These are phyloP conservation scores for Trypanosoma caninum DNA, from an alignment of 208 protist species.

Conservation along the genomic window DNA sequence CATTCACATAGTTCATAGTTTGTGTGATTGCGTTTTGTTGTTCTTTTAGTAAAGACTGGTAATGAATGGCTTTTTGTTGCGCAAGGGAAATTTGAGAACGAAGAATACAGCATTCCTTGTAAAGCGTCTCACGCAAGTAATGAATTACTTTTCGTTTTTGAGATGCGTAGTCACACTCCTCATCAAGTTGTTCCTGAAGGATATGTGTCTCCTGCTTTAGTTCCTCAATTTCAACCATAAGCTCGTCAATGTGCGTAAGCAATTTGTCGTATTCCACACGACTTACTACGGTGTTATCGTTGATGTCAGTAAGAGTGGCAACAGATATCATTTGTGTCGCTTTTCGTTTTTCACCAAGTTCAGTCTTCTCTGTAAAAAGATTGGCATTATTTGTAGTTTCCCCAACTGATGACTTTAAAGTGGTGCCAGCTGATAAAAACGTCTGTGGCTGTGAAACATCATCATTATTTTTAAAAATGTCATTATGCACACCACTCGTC, in stretches of 20 bases:
- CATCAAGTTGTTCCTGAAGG: constrained; percentile 41
- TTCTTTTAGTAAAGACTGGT: constrained; percentile 26
- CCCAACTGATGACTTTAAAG: no score
- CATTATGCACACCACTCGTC: no score
- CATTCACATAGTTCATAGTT: constrained; percentile 3
- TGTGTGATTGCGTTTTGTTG: constrained; percentile 21
- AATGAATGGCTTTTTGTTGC: constrained; percentile 26
- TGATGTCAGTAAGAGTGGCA: constrained; percentile 72
- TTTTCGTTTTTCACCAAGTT: no score
- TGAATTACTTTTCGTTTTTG: constrained; percentile 57
- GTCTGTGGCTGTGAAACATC: no score
- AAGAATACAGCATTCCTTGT: constrained; percentile 76
- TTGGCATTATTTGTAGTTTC: no score
- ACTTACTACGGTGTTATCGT: constrained; percentile 40
- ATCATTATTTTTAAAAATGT: no score
- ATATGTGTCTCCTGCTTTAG: constrained; percentile 24
- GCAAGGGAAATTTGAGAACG: constrained; percentile 68
- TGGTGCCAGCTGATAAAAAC: no score
- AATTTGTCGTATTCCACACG: constrained; percentile 47
- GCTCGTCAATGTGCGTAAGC: constrained; percentile 22
- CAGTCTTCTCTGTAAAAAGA: constrained; percentile 10
- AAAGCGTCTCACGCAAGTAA: constrained; percentile 80
- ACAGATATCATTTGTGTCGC: constrained; percentile 47
- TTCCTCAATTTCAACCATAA: constrained; percentile 65
- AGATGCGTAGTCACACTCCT: constrained; percentile 57